A percentile compares a stretch with the other conserved stretches of the same genome.
Evolutionary conservation across 2,329 filamentous ascomycete species (phyloP).

Genomic region (Phialocephala sp.): DNA sequence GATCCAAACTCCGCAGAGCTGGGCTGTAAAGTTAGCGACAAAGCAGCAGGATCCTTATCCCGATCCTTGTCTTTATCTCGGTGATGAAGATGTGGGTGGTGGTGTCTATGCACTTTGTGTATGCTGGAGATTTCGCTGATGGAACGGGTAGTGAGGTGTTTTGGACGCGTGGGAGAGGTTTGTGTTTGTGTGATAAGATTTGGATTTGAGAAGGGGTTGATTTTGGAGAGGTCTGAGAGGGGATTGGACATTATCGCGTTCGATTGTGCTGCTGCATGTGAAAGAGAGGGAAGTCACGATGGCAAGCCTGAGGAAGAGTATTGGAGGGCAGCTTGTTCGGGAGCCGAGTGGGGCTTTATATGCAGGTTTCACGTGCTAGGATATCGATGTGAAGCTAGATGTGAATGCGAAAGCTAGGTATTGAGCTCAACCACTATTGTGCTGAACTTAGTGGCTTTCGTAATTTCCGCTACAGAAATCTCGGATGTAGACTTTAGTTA

Average conservation of each 20-base stretch:
- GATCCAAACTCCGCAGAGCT: not conserved
- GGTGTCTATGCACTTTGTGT: conserved; percentile 45
- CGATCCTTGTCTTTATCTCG: conserved; percentile 37
- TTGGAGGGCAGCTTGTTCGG: not conserved
- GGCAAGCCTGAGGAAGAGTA: not conserved
- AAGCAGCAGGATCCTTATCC: conserved; percentile 20
- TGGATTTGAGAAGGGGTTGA: not conserved
- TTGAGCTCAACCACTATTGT: not conserved
- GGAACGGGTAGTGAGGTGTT: conserved; percentile 61
- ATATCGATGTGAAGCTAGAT: not conserved
- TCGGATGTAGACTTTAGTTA: no score
- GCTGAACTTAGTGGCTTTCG: not conserved
- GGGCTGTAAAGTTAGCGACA: not conserved
- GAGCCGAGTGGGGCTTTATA: not conserved
- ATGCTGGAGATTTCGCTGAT: conserved; percentile 33
- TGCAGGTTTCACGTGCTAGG: not conserved
- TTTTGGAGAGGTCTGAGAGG: not conserved
- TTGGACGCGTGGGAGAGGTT: conserved; percentile 46
- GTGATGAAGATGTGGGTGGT: conserved; percentile 45
- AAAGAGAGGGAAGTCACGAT: conserved; percentile 1
- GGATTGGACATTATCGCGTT: not conserved
- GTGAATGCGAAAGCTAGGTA: not conserved
- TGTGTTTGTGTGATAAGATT: not conserved
- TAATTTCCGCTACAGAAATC: not conserved
- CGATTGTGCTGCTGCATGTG: not conserved